Conservation (phyloP, 768 basidiomycete genomes). For the Grammothele lineata region DNA sequence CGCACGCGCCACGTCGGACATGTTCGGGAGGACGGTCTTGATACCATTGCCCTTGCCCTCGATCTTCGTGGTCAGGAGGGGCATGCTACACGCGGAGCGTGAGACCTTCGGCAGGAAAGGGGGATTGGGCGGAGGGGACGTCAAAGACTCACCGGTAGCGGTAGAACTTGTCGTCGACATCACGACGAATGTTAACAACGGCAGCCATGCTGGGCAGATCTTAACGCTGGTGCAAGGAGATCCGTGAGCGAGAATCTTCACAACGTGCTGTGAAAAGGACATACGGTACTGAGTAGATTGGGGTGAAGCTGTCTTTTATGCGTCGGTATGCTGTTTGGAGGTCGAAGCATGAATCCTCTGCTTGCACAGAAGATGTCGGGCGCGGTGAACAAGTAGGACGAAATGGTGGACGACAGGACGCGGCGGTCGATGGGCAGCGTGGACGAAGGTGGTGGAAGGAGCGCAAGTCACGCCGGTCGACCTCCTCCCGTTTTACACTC, state of each 20-base stretch:
- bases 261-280: slow-evolving; percentile 16
- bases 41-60: slow-evolving; percentile 99
- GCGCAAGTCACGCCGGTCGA: neutral
- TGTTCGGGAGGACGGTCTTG: slow-evolving; percentile 98
- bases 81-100: slow-evolving; percentile 62
- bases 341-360: slow-evolving; percentile 94
- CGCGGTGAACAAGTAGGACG: slow-evolving; percentile 44
- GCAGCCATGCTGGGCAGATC: slow-evolving; percentile 77
- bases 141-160: slow-evolving; percentile 67
- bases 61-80: slow-evolving; percentile 89
- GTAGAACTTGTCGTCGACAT: slow-evolving; percentile 96
- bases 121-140: neutral
- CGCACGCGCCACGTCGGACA: slow-evolving; percentile 95
- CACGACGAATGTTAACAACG: slow-evolving; percentile 90
- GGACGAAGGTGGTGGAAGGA: slow-evolving; percentile 19
- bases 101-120: slow-evolving; percentile 2
- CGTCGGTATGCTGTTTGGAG: slow-evolving; percentile 70
- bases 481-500: slow-evolving; percentile 13
- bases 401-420: slow-evolving; percentile 50
- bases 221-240: slow-evolving; percentile 53
- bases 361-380: slow-evolving; percentile 56
- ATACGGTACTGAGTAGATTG: slow-evolving; percentile 47
- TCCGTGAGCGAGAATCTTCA: neutral
- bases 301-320: slow-evolving; percentile 51
- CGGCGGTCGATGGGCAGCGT: slow-evolving; percentile 22